These are phyloP conservation scores for Aplosporella prunicola DNA, from an alignment of 2,329 filamentous ascomycete species.

Conservation along the genomic window DNA sequence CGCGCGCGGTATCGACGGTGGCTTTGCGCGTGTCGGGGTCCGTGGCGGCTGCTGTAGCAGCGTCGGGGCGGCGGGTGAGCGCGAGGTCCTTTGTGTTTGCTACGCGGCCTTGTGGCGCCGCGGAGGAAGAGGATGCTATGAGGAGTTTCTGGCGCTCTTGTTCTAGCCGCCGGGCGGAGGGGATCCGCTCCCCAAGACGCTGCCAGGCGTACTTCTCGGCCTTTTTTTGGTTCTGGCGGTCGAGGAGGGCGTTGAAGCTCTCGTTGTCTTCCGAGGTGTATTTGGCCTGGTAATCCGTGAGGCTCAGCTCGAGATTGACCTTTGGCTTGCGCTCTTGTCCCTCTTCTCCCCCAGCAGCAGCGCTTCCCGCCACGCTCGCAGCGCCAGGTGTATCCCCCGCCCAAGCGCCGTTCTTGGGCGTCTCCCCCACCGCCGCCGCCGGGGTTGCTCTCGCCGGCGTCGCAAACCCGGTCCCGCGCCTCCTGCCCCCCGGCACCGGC, in stretches of 20 bases:
- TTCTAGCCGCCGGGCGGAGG: conserved; percentile 52
- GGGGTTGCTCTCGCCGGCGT: conserved; percentile 17
- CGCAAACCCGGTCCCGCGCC: conserved; percentile 25
- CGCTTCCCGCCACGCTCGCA: conserved; percentile 43
- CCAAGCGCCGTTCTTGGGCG: conserved; percentile 58
- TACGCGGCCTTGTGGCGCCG: neutral
- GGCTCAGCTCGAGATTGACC: conserved; percentile 60
- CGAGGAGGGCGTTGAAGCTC: conserved; percentile 84
- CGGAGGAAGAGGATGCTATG: conserved; percentile 30
- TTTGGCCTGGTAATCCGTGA: conserved; percentile 78
- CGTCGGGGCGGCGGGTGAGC: conserved; percentile 5
- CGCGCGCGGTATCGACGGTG: conserved; percentile 66
- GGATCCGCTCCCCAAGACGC: conserved; percentile 78
- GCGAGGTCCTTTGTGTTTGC: conserved; percentile 13
- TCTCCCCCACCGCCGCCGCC: conserved; percentile 35
- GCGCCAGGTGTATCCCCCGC: conserved; percentile 69
- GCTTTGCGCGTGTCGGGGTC: conserved; percentile 65
- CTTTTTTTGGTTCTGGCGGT: conserved; percentile 78
- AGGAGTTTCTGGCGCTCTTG: conserved; percentile 58
- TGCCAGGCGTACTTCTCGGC: conserved; percentile 84
- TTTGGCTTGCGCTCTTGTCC: conserved; percentile 29
- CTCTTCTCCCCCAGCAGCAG: conserved; percentile 19
- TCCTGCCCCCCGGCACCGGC: conserved; percentile 48
- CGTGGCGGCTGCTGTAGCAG: conserved; percentile 19
- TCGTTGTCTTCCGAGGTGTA: conserved; percentile 98